Base-by-base conservation (phyloP, 2,329 filamentous ascomycete genomes). In the Pseudopyricularia javanii region DNA sequence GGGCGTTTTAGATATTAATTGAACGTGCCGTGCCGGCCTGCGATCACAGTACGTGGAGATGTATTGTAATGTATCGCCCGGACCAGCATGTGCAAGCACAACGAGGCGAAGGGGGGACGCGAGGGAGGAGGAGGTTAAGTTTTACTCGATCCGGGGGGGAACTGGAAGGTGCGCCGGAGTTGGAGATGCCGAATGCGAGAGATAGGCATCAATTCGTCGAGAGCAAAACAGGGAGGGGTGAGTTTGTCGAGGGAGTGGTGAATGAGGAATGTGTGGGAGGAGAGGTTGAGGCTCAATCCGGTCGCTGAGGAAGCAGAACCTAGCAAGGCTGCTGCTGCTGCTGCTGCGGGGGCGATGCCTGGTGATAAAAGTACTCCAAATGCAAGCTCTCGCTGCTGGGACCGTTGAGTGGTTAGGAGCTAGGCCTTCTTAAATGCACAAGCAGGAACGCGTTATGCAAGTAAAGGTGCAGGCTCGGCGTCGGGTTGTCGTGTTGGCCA, bases 11-110 rank as follows among this genome's bases (percentile, higher is more conserved):
- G 9, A 17, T 24, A 52, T 52, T 52, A 52, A 33, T 43, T 45
- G 26, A 45, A 47, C 50, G 50, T 52, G 49, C 49, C 49, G 49
- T 51, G 50, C 50, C 50, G 50, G 50, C 50, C 50, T 33, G 50
- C 50, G 50, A 52, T 43, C 50, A 52, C 50, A 52, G 50, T 51
- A 51, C 49, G 49, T 15, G 24, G 33, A 35, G 17, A 33, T 45
- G 35, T 32, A 49, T 45, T 3, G 20, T 32, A 30, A 35, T 47
- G 26, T 2, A 52, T 32, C 32, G 50, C n/a, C 28, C 28, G 37
- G 37, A 20, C 35, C 17, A 51, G 30, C 24, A 40, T 17, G 34
- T 51, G 50, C 50, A 45, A 47, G 37, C n/a, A 33, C 37, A 20
- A 12, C 22, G 37, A 43, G 8, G 37, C 37, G 37, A 43, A 20